Percentiles rank a stretch among this genome's conserved stretches.
These are phyloP conservation scores for Trapa incisa DNA, from an alignment of 345 rosid genomes.

Conservation along the genomic window DNA sequence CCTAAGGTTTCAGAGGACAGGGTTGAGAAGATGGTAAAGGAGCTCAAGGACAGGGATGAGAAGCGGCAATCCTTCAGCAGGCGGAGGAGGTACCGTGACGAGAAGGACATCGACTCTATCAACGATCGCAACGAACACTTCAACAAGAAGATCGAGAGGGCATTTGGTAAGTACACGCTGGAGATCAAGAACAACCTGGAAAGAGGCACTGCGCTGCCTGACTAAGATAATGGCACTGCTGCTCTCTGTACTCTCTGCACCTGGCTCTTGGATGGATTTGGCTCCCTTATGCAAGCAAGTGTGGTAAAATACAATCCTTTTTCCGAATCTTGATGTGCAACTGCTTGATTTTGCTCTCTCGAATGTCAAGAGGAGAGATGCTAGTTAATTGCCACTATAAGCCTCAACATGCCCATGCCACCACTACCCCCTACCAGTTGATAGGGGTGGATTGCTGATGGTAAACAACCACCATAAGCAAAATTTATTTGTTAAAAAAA, in stretches of 20 bases:
- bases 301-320: background rate
- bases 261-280: background rate
- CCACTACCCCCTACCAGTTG: too few relatives aligned
- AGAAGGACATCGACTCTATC: conserved; percentile 92
- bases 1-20: conserved; percentile 68
- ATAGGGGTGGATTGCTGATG: too few relatives aligned
- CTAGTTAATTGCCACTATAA: too few relatives aligned
- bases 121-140: conserved; percentile 98
- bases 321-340: background rate
- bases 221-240: conserved; percentile 29
- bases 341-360: background rate
- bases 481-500: too few relatives aligned
- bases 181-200: conserved; percentile 97
- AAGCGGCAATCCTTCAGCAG: conserved; percentile 74
- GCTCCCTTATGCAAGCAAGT: background rate
- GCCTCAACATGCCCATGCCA: too few relatives aligned
- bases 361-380: background rate
- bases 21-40: conserved; percentile 79
- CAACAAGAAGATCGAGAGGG: conserved; percentile 96
- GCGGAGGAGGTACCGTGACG: conserved; percentile 81
- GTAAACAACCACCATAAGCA: too few relatives aligned
- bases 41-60: conserved; percentile 62
- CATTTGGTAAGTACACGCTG: conserved; percentile 87
- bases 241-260: too few relatives aligned
- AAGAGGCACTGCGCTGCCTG: conserved; percentile 96